These are phyloP conservation scores for Calocybe indica DNA, from an alignment of 768 basidiomycete genomes.

Conservation along the genomic window DNA sequence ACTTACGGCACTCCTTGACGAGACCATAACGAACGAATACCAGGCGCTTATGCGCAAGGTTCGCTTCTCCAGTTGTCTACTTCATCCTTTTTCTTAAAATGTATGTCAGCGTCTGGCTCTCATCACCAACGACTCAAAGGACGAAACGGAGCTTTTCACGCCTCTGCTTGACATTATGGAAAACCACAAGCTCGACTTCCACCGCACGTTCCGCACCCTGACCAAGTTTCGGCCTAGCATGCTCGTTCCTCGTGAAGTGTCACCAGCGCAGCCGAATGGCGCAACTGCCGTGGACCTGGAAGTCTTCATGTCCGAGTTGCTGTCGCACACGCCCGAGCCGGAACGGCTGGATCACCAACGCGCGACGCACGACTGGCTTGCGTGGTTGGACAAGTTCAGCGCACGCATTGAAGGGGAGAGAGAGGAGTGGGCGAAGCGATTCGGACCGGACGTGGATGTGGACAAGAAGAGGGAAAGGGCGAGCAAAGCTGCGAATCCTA, in stretches of 20 bases:
- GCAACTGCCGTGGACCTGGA: constrained; percentile 22
- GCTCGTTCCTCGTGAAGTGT: constrained; percentile 10
- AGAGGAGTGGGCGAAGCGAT: constrained; percentile 36
- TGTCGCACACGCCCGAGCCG: constrained; percentile 42
- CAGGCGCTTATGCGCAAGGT: constrained; percentile 66
- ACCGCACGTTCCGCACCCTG: constrained; percentile 75
- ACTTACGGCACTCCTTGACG: constrained; percentile 54
- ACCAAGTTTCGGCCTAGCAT: constrained; percentile 50
- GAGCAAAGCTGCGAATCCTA: constrained; percentile 67
- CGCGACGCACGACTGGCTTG: constrained; percentile 47
- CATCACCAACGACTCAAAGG: constrained; percentile 42
- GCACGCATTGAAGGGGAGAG: constrained; percentile 49
- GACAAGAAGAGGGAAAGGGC: constrained; percentile 43
- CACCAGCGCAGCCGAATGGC: background rate
- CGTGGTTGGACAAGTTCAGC: constrained; percentile 63
- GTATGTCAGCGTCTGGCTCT: constrained; percentile 68
- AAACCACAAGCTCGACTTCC: constrained; percentile 77
- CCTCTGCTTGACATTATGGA: constrained; percentile 76
- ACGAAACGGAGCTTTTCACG: constrained; percentile 55
- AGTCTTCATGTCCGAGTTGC: constrained; percentile 35
- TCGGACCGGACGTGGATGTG: constrained; percentile 18
- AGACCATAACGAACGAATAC: constrained; percentile 60
- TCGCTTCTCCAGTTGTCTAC: constrained; percentile 5
- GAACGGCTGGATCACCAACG: constrained; percentile 33
- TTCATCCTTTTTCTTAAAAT: background rate